A percentile compares a stretch with the other conserved stretches of the same genome.
These are phyloP conservation scores for Ceratobasidium sp. DNA, from an alignment of 1,284 basidiomycete species.

Conservation along the genomic window DNA sequence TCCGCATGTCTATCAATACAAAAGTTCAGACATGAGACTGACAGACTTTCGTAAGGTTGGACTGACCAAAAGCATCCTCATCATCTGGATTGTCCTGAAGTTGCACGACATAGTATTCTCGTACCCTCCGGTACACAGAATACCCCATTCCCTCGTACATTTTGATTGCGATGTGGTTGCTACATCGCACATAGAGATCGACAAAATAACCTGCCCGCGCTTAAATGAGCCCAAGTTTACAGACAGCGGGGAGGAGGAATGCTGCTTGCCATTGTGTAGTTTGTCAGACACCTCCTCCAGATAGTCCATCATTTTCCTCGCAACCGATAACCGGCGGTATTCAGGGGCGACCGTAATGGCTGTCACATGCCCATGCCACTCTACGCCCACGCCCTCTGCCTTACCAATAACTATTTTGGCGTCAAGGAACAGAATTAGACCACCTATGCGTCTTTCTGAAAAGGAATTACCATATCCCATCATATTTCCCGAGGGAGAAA, in stretches of 20 bases:
- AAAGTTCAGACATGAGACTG: not conserved
- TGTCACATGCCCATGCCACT: conserved; percentile 92
- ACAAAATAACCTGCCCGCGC: conserved; percentile 72
- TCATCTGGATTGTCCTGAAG: conserved; percentile 78
- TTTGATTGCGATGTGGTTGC: conserved; percentile 74
- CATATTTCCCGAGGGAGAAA: conserved; percentile 78
- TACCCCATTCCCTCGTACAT: conserved; percentile 92
- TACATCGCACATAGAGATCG: conserved; percentile 83
- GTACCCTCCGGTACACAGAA: conserved; percentile 84
- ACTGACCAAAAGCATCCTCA: conserved; percentile 90
- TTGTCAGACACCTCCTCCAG: conserved; percentile 85
- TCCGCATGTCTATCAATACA: conserved; percentile 82
- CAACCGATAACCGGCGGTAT: conserved; percentile 85
- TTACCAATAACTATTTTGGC: conserved; percentile 78
- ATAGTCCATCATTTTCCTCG: conserved; percentile 81
- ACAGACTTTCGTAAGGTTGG: not conserved
- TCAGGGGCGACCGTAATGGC: conserved; percentile 92
- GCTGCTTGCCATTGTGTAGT: conserved; percentile 64
- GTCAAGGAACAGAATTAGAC: conserved; percentile 7
- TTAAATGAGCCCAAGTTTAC: not conserved
- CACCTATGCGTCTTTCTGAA: not conserved
- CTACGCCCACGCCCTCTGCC: conserved; percentile 75
- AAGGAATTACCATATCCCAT: conserved; percentile 80
- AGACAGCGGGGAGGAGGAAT: not conserved
- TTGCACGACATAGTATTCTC: conserved; percentile 85